Base-by-base conservation (phyloP, 192 early-diverging fungal genomes). In the Tieghemiomyces parasiticus region DNA sequence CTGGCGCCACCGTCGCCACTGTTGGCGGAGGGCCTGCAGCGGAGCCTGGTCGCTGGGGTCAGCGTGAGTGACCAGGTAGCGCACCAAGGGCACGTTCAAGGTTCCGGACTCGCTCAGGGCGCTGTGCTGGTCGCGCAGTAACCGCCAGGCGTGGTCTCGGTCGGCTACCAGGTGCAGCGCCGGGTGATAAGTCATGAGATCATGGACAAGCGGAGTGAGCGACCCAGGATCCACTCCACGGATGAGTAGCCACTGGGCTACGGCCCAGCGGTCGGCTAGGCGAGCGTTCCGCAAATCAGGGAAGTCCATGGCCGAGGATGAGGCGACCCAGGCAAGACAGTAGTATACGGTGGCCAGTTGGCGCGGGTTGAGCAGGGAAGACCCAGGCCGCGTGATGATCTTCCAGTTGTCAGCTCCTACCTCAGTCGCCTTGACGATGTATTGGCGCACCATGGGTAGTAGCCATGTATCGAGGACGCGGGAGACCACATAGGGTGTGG, bases 381-480 rank as follows among this genome's bases (percentile, higher is more conserved):
- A 72, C 0, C 87, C 87, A 4, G 87, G 87, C 3, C 79, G 79
- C 0, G 85, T 83, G 61, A 83, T 84, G n/a, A 82, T 82, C 35
- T 79, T 73, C 87, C 87, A 89, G 61, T 89, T 89, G 60, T 87
- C 82, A 9, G 59, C 74, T 22, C 71, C 74, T 2, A 76, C 67
- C 26, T 72, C 65, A 31, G 72, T 67, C 14, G 70, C 74, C 50
- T 68, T 68, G 31, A 76, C 74, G 25, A 72, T 66, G 59, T 63
- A 76, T 53, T 66, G 66, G 46, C 63, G 68, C 13, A 68, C 66
- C 6, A 71, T 58, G 1, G 68, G 68, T 56, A 76, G 26, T 32
- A 76, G 35, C 33, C 68, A 67, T 54, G 58, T 65, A 30, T 61
- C 46, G 19, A 72, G 48, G 2, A 67, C 66, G 20, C 61, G 35